Conservation (phyloP, 805 yeast species). For the Candida quercuum region DNA sequence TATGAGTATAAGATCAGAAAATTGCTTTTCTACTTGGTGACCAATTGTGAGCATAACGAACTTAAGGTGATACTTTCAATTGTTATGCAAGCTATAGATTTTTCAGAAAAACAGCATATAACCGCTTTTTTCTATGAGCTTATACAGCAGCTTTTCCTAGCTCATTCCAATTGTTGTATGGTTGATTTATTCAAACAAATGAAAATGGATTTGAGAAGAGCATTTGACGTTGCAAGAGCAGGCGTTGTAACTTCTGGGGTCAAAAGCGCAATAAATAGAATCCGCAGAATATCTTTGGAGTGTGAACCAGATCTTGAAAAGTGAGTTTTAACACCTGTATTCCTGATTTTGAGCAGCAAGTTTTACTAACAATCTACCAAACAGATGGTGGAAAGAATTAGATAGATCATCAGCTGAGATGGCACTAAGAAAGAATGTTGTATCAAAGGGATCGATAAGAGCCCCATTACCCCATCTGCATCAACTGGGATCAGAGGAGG, state of each 20-base stretch:
- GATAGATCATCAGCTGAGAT: background rate
- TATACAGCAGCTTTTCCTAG: background rate
- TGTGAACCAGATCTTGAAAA: background rate
- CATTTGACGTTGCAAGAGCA: background rate
- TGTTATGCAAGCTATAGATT: conserved; percentile 29
- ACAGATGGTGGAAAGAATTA: background rate
- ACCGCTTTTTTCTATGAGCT: conserved; percentile 25
- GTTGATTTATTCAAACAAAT: conserved; percentile 22
- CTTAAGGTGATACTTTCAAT: conserved; percentile 29
- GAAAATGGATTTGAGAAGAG: background rate
- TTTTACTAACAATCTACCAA: background rate
- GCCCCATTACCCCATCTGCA: too few species aligned
- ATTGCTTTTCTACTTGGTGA: conserved; percentile 16
- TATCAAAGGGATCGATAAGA: too few species aligned
- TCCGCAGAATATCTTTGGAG: background rate
- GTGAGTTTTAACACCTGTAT: background rate
- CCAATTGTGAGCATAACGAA: conserved; percentile 26
- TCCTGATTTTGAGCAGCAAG: background rate
- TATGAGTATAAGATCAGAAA: conserved; percentile 16
- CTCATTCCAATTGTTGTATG: conserved; percentile 33
- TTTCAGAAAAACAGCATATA: conserved; percentile 14
- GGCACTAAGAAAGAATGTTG: too few species aligned
- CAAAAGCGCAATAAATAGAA: background rate
- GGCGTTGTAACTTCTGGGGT: background rate
- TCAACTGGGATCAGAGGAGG: background rate